Evolutionary conservation across 768 basidiomycete genomes (phyloP).

Genomic region (Candolleomyces efflorescens): DNA sequence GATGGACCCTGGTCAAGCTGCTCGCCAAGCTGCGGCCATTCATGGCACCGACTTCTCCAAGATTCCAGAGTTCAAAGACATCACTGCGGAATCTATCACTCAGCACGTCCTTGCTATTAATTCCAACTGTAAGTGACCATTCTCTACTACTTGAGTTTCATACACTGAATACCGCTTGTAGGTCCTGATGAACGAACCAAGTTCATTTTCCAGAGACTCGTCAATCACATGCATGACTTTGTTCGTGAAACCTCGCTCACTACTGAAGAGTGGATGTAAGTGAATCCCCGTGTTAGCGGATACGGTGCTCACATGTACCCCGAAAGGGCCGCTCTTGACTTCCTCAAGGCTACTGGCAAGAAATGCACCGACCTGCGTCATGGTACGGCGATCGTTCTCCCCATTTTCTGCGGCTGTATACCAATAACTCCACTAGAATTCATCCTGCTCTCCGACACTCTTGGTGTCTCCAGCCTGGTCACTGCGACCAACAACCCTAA

Average conservation of each 20-base stretch:
- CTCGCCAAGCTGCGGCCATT: conserved; percentile 25
- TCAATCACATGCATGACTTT: conserved; percentile 72
- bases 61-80: conserved; percentile 35
- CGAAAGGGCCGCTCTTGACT: conserved; percentile 57
- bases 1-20: conserved; percentile 12
- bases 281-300: not conserved
- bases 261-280: conserved; percentile 81
- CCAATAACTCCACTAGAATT: conserved; percentile 46
- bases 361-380: conserved; percentile 65
- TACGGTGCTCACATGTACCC: conserved; percentile 4
- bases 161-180: conserved; percentile 13
- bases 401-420: not conserved
- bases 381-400: conserved; percentile 24
- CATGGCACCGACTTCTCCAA: conserved; percentile 38
- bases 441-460: conserved; percentile 79
- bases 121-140: conserved; percentile 29
- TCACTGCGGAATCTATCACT: conserved; percentile 39
- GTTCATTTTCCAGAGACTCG: conserved; percentile 40
- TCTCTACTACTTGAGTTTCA: not conserved
- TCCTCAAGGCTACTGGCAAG: conserved; percentile 72
- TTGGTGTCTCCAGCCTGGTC: conserved; percentile 77
- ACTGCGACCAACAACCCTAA: conserved; percentile 71
- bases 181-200: conserved; percentile 38
- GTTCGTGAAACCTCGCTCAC: conserved; percentile 71
- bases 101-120: conserved; percentile 36